Conservation (phyloP, 495 filamentous ascomycete genomes). For the Extremus antarcticus region DNA sequence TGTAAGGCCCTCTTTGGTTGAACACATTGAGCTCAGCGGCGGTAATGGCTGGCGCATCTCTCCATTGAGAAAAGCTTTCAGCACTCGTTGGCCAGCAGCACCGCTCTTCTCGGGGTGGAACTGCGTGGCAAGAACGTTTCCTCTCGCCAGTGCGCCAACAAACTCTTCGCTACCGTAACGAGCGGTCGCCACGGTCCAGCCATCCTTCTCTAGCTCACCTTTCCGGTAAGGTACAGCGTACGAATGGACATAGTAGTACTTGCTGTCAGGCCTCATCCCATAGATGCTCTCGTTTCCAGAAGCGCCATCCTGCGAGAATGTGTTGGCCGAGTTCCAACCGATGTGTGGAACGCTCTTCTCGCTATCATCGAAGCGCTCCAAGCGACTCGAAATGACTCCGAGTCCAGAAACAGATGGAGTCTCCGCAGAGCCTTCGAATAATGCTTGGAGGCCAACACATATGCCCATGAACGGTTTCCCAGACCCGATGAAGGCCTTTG, state of each 20-base stretch:
- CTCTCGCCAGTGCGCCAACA: conserved; percentile 76
- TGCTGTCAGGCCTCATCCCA: conserved; percentile 64
- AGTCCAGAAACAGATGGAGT: conserved; percentile 58
- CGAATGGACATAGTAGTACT: conserved; percentile 98
- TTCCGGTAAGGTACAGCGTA: conserved; percentile 71
- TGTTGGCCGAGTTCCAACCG: conserved; percentile 85
- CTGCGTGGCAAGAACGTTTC: conserved; percentile 80
- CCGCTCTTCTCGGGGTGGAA: conserved; percentile 98
- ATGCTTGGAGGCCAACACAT: conserved; percentile 84
- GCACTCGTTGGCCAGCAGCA: conserved; percentile 66
- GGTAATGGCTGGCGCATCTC: conserved; percentile 38
- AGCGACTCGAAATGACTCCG: conserved; percentile 55
- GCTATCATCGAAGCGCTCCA: conserved; percentile 64
- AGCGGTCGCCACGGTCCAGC: conserved; percentile 81
- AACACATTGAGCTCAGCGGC: conserved; percentile 16
- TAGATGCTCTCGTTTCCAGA: conserved; percentile 50
- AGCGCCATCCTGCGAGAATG: conserved; percentile 33
- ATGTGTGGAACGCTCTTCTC: conserved; percentile 93
- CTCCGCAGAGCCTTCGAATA: conserved; percentile 79
- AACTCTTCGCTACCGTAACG: conserved; percentile 84
- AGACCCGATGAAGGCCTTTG: conserved; percentile 65
- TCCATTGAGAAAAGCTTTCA: conserved; percentile 76
- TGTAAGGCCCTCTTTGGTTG: conserved; percentile 57
- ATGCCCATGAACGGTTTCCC: conserved; percentile 98
- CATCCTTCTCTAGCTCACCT: conserved; percentile 60